phyloP scores from a whole-genome alignment of 768 basidiomycete species.

The Lactarius evosmus region DNA sequence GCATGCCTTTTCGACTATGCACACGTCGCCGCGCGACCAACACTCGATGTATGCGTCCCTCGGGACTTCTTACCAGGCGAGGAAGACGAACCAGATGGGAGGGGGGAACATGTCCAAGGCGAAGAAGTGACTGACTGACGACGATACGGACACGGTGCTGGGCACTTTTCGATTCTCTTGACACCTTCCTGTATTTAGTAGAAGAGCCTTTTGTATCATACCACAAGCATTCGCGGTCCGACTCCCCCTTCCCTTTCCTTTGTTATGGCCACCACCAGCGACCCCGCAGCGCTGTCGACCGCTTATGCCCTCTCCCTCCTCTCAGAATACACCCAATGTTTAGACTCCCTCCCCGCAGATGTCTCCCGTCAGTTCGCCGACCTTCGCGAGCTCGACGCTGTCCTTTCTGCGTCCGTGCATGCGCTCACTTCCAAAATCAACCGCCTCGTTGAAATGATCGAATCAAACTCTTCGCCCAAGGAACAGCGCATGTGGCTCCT shows the following conservation, averaged over 20 bases:
- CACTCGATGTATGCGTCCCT: conserved; percentile 36
- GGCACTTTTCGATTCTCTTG: conserved; percentile 1
- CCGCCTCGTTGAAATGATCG: conserved; percentile 71
- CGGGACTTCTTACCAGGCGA: conserved; percentile 13
- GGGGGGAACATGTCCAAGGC: conserved; percentile 5
- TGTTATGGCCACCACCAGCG: conserved; percentile 28
- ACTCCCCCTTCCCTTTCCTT: background rate
- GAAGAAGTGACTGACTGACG: conserved; percentile 18
- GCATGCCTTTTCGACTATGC: conserved; percentile 38
- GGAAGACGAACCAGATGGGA: conserved; percentile 8
- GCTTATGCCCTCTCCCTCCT: conserved; percentile 68
- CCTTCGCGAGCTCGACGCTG: conserved; percentile 97
- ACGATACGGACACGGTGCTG: background rate
- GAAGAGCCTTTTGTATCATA: background rate
- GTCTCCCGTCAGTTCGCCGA: conserved; percentile 94
- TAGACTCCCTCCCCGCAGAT: conserved; percentile 91
- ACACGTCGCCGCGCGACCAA: conserved; percentile 36
- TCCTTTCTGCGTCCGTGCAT: conserved; percentile 83
- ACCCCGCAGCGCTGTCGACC: conserved; percentile 35
- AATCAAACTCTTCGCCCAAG: conserved; percentile 53
- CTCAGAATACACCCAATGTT: conserved; percentile 83
- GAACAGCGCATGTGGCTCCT: conserved; percentile 83
- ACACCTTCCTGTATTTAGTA: background rate
- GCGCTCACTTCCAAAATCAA: conserved; percentile 79
- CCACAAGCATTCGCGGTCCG: background rate